Evolutionary conservation across 1,284 basidiomycete genomes (phyloP), one percentile per base, ranked within the genome.

Genomic region (Melampsora americana): DNA sequence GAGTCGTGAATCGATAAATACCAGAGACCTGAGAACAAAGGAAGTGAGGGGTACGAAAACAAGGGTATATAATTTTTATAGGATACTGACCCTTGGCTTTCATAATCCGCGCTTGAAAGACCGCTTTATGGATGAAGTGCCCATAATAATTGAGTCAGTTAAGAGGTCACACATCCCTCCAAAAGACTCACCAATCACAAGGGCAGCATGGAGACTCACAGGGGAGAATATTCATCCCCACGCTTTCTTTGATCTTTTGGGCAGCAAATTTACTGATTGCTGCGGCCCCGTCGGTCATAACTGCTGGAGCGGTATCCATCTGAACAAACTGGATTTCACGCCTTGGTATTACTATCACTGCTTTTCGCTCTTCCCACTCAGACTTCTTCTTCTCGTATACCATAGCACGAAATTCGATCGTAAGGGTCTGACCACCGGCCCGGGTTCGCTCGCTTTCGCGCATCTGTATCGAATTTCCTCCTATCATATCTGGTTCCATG

Each of bases 241-340:
- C 50, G 9, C 30, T n/a, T 12, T 44, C 23, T 46, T 75, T 66
- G 6, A 75, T 67, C 30, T 60, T 46, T 59, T 59, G 14, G 5
- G 72, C 72, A 46, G 72, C 72, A 56, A 35, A 53, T 53, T 42
- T 61, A 26, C 72, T 60, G n/a, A 75, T 75, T 2, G 72, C 65
- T 9, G 72, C 72, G 16, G 72, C 72, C 46, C 72, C 72, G 46
- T 75, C 72, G 11, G 72, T 75, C 72, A 75, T 75, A 14, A 75
- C 16, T 60, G 53, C 42, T n/a, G 61, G 53, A 56, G 53, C 28
- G 20, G 53, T 56, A 56, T 20, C 23, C 53, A 56, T 56, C 28
- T 56, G n/a, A 56, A 56, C 28, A 56, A 56, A 56, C 11, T 56
- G 53, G 6, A 56, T 26, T 23, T 56, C 23, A 23, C 23, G 28